phyloP scores from a whole-genome alignment of 2,329 filamentous ascomycete genomes.

The Didymella glomerata region DNA sequence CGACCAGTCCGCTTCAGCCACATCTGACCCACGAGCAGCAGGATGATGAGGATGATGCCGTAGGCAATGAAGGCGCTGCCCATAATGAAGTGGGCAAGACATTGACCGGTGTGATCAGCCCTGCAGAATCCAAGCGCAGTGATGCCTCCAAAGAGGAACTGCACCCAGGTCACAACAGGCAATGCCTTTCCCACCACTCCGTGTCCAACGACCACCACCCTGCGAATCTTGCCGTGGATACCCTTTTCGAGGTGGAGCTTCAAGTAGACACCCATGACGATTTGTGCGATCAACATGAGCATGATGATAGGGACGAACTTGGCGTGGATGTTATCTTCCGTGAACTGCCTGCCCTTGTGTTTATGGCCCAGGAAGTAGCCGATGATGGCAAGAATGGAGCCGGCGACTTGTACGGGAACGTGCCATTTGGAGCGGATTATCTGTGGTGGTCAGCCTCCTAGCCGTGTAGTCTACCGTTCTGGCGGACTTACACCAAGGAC shows the following conservation, averaged over 20 bases:
- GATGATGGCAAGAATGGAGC: conserved; percentile 76
- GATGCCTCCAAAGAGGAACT: conserved; percentile 97
- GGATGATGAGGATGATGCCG: conserved; percentile 83
- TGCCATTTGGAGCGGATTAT: conserved; percentile 93
- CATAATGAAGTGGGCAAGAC: conserved; percentile 98
- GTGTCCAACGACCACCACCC: conserved; percentile 75
- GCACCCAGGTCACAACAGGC: conserved; percentile 86
- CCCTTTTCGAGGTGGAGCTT: conserved; percentile 88
- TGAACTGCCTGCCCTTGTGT: conserved; percentile 89
- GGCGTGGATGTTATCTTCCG: conserved; percentile 70
- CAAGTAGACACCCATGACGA: conserved; percentile 84
- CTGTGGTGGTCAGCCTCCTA: conserved; percentile 55
- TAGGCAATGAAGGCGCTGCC: conserved; percentile 95
- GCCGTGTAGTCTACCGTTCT: neutral
- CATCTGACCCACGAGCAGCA: conserved; percentile 85
- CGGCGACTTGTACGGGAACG: conserved; percentile 83
- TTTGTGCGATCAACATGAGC: conserved; percentile 78
- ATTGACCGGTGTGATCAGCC: conserved; percentile 89
- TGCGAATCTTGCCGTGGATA: conserved; percentile 79
- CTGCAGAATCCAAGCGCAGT: conserved; percentile 92
- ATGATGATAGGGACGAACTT: conserved; percentile 83
- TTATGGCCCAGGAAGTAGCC: conserved; percentile 92
- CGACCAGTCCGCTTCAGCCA: conserved; percentile 85
- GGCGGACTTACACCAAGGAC: conserved; percentile 76
- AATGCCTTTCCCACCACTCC: conserved; percentile 85